Percentiles rank a stretch among this genome's conserved stretches.
Conservation (phyloP, 2,329 filamentous ascomycete species). For the Verticillium klebahnii region DNA sequence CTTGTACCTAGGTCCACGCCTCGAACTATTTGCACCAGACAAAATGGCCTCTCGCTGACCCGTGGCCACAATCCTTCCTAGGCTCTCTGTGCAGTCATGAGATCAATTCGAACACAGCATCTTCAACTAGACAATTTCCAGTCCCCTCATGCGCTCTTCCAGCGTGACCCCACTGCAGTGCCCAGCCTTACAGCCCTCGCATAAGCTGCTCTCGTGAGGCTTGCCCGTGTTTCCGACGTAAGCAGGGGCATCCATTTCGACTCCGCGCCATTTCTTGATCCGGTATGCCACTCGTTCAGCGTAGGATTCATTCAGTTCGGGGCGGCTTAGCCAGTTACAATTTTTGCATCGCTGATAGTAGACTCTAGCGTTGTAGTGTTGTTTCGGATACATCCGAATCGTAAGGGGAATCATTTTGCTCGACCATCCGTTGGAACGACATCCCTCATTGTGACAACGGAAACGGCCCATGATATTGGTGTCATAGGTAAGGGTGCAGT, state of each 20-base stretch:
- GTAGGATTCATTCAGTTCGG: constrained; percentile 24
- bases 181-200: too few relatives aligned
- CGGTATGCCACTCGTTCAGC: constrained; percentile 28
- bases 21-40: too few relatives aligned
- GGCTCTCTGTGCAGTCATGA: too few relatives aligned
- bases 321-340: constrained; percentile 20
- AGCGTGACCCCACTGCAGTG: too few relatives aligned
- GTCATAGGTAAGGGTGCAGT: constrained; percentile 14
- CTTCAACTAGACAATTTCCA: too few relatives aligned
- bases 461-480: constrained; percentile 27
- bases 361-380: constrained; percentile 29
- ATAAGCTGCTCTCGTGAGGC: too few relatives aligned
- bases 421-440: constrained; percentile 18
- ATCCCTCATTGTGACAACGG: constrained; percentile 20
- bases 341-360: constrained; percentile 28
- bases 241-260: constrained; percentile 12
- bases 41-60: too few relatives aligned
- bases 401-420: constrained; percentile 27
- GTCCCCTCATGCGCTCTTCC: too few relatives aligned
- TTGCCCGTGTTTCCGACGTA: background rate
- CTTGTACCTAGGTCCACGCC: too few relatives aligned
- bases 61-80: too few relatives aligned
- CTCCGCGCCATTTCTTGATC: constrained; percentile 28
- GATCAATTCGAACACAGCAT: too few relatives aligned
- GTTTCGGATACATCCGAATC: constrained; percentile 22